Evolutionary conservation across 2,329 filamentous ascomycete species (phyloP), one percentile per base, ranked within the genome.

Genomic region (Myriosclerotinia scirpicola): DNA sequence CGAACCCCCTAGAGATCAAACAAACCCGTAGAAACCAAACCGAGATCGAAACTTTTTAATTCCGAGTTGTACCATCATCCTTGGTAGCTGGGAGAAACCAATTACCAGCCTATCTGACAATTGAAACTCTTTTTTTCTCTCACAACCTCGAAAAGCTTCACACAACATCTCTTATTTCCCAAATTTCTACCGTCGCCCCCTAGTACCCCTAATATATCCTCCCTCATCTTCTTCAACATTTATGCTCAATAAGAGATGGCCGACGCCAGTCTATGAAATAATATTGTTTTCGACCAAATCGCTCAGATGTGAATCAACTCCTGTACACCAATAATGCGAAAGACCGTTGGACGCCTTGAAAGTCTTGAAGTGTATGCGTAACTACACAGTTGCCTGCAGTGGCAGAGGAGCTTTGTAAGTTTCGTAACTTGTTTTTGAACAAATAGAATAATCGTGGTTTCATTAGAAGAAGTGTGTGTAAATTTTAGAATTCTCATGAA

Each of bases 391-490:
- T 73, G 70, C 68, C 67, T 69, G 69, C 67, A 60, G 30, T 71
- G 69, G 69, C 70, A 67, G 66, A 68, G 22, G 58, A 66, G 58
- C 40, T 55, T 66, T 66, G 58, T 52, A 68, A 55, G 50, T 62
- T 54, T 61, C 42, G 50, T 61, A n/a, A 58, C 62, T 55, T 63
- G 50, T 62, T 66, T 66, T 61, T 63, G 34, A 22, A 63, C 64
- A 66, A 66, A 62, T 54, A 63, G 58, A 66, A 73, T 73, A 72
- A 70, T 75, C 72, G 69, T 74, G 63, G 67, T 73, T 72, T 84
- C 81, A 80, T 94, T 87, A 99, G 84, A 99, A 98, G 86, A 99
- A 99, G 85, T 99, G 95, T 74, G 95, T 99, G 84, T 99, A 97
- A 76, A 97, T 93, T 83, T 98, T 99, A 72, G 95, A 98, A 78